Evolutionary conservation across 805 yeast species (phyloP).

Genomic region (Candida suzukii): DNA sequence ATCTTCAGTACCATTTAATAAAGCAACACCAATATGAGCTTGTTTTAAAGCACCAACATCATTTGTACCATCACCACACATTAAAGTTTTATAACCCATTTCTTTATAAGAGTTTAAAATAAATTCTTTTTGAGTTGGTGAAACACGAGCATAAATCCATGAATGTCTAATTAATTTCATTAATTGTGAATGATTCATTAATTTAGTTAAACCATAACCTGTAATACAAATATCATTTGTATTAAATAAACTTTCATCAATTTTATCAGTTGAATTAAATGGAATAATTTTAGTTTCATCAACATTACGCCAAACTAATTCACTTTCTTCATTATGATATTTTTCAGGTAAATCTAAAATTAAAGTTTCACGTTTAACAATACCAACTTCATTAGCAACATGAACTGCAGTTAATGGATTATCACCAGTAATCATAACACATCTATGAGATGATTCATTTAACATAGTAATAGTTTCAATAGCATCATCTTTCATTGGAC

Average conservation of each 20-base stretch:
- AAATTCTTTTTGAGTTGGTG: slow-evolving; percentile 93
- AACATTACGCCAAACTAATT: slow-evolving; percentile 79
- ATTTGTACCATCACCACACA: slow-evolving; percentile 99
- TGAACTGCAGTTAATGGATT: slow-evolving; percentile 97
- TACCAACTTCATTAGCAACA: slow-evolving; percentile 89
- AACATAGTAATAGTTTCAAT: slow-evolving; percentile 84
- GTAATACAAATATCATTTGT: slow-evolving; percentile 84
- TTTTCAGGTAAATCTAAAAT: slow-evolving; percentile 83
- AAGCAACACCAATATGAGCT: slow-evolving; percentile 97
- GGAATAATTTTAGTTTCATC: slow-evolving; percentile 69
- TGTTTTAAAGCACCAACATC: slow-evolving; percentile 99
- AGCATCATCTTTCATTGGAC: slow-evolving; percentile 94
- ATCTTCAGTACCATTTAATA: slow-evolving; percentile 93
- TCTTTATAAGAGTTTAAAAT: slow-evolving; percentile 76
- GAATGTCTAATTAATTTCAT: slow-evolving; percentile 74
- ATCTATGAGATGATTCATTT: slow-evolving; percentile 91
- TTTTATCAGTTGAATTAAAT: slow-evolving; percentile 48
- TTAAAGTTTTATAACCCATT: slow-evolving; percentile 85
- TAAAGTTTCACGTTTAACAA: slow-evolving; percentile 75
- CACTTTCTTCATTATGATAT: slow-evolving; percentile 44
- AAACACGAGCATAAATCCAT: slow-evolving; percentile 97
- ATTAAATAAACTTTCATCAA: slow-evolving; percentile 51
- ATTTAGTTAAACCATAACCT: slow-evolving; percentile 75
- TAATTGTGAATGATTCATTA: slow-evolving; percentile 63
- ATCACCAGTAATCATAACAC: slow-evolving; percentile 98